phyloP scores from a whole-genome alignment of 768 basidiomycete species.

The Rickenella mellea region DNA sequence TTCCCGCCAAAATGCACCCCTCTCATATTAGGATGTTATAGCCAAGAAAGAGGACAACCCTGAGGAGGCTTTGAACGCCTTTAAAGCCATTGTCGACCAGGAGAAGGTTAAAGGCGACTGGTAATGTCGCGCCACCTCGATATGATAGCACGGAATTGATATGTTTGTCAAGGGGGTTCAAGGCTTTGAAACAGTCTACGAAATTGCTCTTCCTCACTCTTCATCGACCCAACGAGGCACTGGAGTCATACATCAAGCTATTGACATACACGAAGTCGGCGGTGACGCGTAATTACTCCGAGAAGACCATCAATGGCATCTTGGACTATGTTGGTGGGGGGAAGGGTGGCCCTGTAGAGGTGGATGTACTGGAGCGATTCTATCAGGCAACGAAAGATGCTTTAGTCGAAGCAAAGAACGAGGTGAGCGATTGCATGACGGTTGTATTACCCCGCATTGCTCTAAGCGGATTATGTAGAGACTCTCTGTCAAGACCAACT shows the following conservation, averaged over 20 bases:
- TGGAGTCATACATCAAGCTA: slow-evolving; percentile 77
- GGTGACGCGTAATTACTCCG: slow-evolving; percentile 91
- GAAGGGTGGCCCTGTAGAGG: slow-evolving; percentile 67
- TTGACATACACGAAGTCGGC: slow-evolving; percentile 93
- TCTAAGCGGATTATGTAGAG: slow-evolving; percentile 40
- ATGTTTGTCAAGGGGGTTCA: slow-evolving; percentile 77
- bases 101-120: slow-evolving; percentile 94
- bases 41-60: slow-evolving; percentile 93
- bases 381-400: slow-evolving; percentile 90
- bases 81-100: slow-evolving; percentile 78
- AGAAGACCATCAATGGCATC: slow-evolving; percentile 98
- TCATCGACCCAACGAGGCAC: slow-evolving; percentile 72
- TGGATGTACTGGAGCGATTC: slow-evolving; percentile 87
- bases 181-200: slow-evolving; percentile 94
- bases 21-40: slow-evolving; percentile 17
- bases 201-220: slow-evolving; percentile 82
- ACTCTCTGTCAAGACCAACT: slow-evolving; percentile 87
- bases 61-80: slow-evolving; percentile 85
- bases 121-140: slow-evolving; percentile 27
- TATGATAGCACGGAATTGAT: background rate
- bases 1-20: background rate
- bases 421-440: slow-evolving; percentile 39
- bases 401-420: slow-evolving; percentile 90
- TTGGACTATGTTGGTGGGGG: slow-evolving; percentile 95
- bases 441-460: background rate